phyloP scores from a whole-genome alignment of 805 yeast genomes.

The Tetrapisispora phaffii region DNA sequence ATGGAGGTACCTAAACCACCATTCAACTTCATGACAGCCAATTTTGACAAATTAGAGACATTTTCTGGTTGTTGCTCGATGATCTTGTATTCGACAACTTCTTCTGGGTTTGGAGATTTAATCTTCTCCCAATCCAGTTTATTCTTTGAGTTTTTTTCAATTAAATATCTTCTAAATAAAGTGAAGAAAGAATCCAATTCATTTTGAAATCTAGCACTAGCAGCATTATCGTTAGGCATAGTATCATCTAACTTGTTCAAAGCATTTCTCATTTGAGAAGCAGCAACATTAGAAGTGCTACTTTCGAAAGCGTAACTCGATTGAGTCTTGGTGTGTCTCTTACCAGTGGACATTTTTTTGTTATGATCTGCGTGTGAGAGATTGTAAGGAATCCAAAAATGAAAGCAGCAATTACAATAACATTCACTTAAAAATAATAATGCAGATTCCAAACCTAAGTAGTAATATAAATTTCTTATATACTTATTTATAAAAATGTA shows the following conservation, averaged over 20 bases:
- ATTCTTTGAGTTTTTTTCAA: slow-evolving; percentile 79
- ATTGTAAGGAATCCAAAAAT: too few relatives aligned
- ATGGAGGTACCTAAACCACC: slow-evolving; percentile 98
- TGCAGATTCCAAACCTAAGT: too few relatives aligned
- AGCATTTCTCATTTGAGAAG: slow-evolving; percentile 95
- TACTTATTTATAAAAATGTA: too few relatives aligned
- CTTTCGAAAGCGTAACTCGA: slow-evolving; percentile 72
- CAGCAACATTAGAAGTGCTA: slow-evolving; percentile 90
- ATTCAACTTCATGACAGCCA: slow-evolving; percentile 91
- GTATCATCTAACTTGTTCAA: slow-evolving; percentile 82
- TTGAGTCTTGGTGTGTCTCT: slow-evolving; percentile 35
- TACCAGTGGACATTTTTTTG: slow-evolving; percentile 11
- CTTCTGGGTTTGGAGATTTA: slow-evolving; percentile 79
- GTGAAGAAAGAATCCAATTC: slow-evolving; percentile 86
- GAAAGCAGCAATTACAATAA: too few relatives aligned
- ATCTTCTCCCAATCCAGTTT: slow-evolving; percentile 80
- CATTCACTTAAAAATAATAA: too few relatives aligned
- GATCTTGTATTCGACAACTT: slow-evolving; percentile 69
- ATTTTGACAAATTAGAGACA: slow-evolving; percentile 48
- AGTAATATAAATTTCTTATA: too few relatives aligned
- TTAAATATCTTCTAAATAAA: slow-evolving; percentile 81
- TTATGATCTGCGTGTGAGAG: too few relatives aligned
- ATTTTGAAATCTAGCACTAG: slow-evolving; percentile 57
- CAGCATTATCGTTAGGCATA: slow-evolving; percentile 41
- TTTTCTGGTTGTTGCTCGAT: slow-evolving; percentile 33